Percentiles rank a stretch among this genome's conserved stretches.
These are phyloP conservation scores for Grigorovia humatica DNA, from an alignment of 805 yeast genomes.

Conservation along the genomic window DNA sequence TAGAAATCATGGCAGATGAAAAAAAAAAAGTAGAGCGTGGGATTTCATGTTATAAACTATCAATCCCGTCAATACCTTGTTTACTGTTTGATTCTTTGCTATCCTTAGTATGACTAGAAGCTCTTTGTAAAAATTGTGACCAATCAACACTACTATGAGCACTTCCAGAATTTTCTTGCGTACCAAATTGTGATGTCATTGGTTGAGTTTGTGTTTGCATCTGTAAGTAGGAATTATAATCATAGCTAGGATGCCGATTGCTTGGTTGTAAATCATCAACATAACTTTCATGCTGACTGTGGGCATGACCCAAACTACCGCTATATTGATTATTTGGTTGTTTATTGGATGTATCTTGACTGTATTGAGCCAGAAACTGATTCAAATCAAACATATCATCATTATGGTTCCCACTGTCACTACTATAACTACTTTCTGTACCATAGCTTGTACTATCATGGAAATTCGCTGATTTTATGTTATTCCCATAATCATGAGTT, in stretches of 20 bases:
- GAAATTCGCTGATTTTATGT: neutral
- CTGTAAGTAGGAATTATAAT: slow-evolving; percentile 1
- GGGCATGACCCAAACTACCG: neutral
- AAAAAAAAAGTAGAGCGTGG: too few species aligned
- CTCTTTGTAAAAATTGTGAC: slow-evolving; percentile 1
- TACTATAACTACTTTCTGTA: slow-evolving; percentile 5
- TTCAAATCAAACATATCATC: neutral
- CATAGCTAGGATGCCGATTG: slow-evolving; percentile 2
- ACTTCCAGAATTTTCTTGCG: slow-evolving; percentile 1
- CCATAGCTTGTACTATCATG: neutral
- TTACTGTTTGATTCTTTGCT: neutral
- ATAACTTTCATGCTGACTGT: neutral
- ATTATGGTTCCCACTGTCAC: neutral
- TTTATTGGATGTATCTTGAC: neutral
- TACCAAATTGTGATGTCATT: neutral
- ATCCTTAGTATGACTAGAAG: neutral
- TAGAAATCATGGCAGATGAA: too few species aligned
- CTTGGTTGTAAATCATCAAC: too few species aligned
- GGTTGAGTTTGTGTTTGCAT: neutral
- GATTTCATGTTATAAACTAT: too few species aligned
- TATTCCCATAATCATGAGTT: neutral
- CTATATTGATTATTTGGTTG: neutral
- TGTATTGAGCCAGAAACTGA: neutral
- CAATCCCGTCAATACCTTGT: neutral
- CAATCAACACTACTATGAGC: slow-evolving; percentile 1